phyloP scores from a whole-genome alignment of 148 eudicot species.

The Chenopodium berlandieri region DNA sequence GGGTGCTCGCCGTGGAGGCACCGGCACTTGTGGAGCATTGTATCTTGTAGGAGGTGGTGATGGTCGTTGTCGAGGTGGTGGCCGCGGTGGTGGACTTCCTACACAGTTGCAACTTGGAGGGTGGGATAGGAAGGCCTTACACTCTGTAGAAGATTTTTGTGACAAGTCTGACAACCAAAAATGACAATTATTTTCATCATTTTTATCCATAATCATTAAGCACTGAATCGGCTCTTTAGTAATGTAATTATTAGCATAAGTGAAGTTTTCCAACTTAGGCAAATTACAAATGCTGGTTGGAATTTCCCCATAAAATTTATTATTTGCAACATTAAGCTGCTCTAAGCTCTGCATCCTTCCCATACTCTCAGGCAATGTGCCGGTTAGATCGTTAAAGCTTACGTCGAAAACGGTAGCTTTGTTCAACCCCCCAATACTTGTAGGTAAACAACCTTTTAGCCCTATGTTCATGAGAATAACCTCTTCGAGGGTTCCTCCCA shows the following conservation, averaged over 20 bases:
- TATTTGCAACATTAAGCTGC: constrained; percentile 56
- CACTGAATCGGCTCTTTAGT: constrained; percentile 39
- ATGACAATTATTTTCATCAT: constrained; percentile 54
- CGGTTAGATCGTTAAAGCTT: constrained; percentile 45
- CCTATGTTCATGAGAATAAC: constrained; percentile 47
- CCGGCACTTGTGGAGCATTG: neutral
- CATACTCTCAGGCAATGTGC: constrained; percentile 50
- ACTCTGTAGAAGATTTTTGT: constrained; percentile 46
- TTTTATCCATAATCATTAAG: constrained; percentile 33
- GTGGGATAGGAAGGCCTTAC: constrained; percentile 37
- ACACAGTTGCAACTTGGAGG: constrained; percentile 47
- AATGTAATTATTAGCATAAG: constrained; percentile 59
- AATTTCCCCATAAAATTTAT: constrained; percentile 49
- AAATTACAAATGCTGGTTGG: constrained; percentile 60
- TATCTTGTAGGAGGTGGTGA: constrained; percentile 5
- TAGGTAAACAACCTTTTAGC: constrained; percentile 53
- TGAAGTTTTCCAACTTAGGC: constrained; percentile 61
- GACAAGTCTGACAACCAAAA: constrained; percentile 23
- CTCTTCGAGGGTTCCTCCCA: constrained; percentile 52
- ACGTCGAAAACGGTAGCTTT: constrained; percentile 57
- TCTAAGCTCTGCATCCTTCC: constrained; percentile 56
- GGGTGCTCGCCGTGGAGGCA: neutral
- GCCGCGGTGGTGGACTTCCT: constrained; percentile 18
- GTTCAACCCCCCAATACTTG: constrained; percentile 41
- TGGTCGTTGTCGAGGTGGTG: constrained; percentile 3